A percentile compares a stretch with the other conserved stretches of the same genome.
phyloP scores from a whole-genome alignment of 352 stramenopile species.

The Phytopythium litorale region DNA sequence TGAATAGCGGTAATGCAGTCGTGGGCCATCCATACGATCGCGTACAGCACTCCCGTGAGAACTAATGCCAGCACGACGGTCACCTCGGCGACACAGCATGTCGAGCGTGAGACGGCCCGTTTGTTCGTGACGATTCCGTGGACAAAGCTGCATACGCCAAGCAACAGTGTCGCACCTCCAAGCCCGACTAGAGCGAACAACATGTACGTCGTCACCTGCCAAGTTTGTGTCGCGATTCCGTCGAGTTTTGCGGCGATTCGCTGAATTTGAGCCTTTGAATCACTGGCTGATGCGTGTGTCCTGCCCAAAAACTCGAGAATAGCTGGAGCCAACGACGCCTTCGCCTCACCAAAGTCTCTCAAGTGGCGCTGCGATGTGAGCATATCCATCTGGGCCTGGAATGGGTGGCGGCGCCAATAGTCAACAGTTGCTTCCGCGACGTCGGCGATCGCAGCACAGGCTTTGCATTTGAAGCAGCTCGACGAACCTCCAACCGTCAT shows the following conservation, averaged over 20 bases:
- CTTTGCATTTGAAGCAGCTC: conserved; percentile 66
- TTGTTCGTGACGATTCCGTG: conserved; percentile 39
- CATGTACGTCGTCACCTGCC: conserved; percentile 22
- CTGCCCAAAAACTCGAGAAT: conserved; percentile 28
- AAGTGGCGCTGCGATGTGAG: conserved; percentile 36
- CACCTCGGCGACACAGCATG: conserved; percentile 47
- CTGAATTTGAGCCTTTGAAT: conserved; percentile 9
- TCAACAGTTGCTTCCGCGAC: conserved; percentile 29
- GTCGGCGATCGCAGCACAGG: conserved; percentile 31
- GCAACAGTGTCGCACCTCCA: conserved; percentile 19
- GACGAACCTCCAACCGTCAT: conserved; percentile 53
- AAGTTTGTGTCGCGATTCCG: conserved; percentile 21
- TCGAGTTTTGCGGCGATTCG: conserved; percentile 23
- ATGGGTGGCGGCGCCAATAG: conserved; percentile 36
- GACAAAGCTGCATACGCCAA: conserved; percentile 24
- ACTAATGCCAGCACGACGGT: conserved; percentile 36
- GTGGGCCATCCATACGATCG: conserved; percentile 34
- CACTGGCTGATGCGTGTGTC: conserved; percentile 22
- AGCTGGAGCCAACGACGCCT: conserved; percentile 16
- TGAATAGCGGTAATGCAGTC: conserved; percentile 46
- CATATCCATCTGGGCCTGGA: conserved; percentile 59
- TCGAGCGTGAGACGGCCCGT: conserved; percentile 21
- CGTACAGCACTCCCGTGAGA: conserved; percentile 47
- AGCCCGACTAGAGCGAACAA: conserved; percentile 30
- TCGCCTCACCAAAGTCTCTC: conserved; percentile 24